Percentiles rank a stretch among this genome's conserved stretches.
Evolutionary conservation across 257 asterid species (phyloP).

Genomic region (Ilex asprella): DNA sequence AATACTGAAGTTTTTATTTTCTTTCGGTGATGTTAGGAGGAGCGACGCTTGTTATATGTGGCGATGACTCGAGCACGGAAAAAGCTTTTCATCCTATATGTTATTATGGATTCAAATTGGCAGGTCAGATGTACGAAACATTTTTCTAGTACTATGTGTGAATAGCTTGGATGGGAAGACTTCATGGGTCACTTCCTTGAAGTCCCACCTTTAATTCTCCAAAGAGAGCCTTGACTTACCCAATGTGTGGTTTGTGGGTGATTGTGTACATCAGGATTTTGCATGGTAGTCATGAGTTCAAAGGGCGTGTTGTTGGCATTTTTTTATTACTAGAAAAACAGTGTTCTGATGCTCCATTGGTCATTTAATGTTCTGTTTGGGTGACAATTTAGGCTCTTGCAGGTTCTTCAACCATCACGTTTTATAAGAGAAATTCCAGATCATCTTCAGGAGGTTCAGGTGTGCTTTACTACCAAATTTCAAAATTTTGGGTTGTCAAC

Average conservation of each 20-base stretch:
- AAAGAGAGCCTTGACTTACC: too few species aligned
- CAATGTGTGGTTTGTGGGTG: too few species aligned
- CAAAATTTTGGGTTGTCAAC: conserved; percentile 1
- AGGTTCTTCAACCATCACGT: conserved; percentile 96
- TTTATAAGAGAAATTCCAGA: conserved; percentile 87
- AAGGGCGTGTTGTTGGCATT: too few species aligned
- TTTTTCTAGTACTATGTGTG: conserved; percentile 4
- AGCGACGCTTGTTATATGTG: conserved; percentile 84
- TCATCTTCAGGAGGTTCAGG: conserved; percentile 68
- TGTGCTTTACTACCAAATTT: conserved; percentile 19
- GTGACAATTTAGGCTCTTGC: conserved; percentile 25
- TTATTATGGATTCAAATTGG: conserved; percentile 84
- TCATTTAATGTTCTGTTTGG: conserved; percentile 1
- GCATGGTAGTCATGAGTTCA: too few species aligned
- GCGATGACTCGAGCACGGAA: conserved; percentile 95
- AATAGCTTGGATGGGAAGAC: too few species aligned
- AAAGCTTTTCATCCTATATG: conserved; percentile 67
- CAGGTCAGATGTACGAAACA: conserved; percentile 45
- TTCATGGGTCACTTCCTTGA: too few species aligned
- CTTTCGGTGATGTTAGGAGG: conserved; percentile 56
- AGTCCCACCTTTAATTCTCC: too few species aligned
- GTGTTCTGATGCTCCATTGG: too few species aligned
- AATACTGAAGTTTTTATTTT: conserved; percentile 10
- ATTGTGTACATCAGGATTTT: too few species aligned
- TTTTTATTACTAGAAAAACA: too few species aligned